These are phyloP conservation scores for Pisolithus albus DNA, from an alignment of 768 basidiomycete genomes.

Conservation along the genomic window DNA sequence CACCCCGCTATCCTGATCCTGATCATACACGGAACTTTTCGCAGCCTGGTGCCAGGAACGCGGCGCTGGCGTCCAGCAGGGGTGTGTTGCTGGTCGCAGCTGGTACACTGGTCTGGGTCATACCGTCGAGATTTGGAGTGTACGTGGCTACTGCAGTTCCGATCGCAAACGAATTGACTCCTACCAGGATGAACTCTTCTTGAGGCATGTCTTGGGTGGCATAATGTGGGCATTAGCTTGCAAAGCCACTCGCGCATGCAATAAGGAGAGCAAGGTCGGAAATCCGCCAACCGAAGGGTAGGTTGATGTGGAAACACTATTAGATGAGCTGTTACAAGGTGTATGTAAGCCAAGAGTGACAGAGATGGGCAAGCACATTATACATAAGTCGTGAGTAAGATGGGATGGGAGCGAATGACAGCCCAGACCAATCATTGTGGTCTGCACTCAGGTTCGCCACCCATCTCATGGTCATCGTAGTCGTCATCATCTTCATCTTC, in stretches of 20 bases:
- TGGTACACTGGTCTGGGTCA: constrained; percentile 85
- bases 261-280: constrained; percentile 55
- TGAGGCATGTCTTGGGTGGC: constrained; percentile 68
- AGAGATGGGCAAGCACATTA: constrained; percentile 11
- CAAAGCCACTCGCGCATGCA: constrained; percentile 65
- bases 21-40: constrained; percentile 1
- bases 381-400: constrained; percentile 1
- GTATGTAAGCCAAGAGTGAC: constrained; percentile 21
- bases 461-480: constrained; percentile 34
- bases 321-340: constrained; percentile 23
- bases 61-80: constrained; percentile 54
- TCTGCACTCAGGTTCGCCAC: constrained; percentile 52
- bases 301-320: constrained; percentile 10
- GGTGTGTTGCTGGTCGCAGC: constrained; percentile 57
- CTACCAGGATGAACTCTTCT: constrained; percentile 56
- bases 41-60: constrained; percentile 80
- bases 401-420: not conserved
- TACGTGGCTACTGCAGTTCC: constrained; percentile 21
- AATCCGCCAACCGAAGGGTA: constrained; percentile 19
- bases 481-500: constrained; percentile 67
- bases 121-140: constrained; percentile 71
- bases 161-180: not conserved
- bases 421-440: constrained; percentile 37
- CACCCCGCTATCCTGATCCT: not conserved
- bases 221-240: constrained; percentile 67